A percentile compares a stretch with the other conserved stretches of the same genome.
These are phyloP conservation scores for Talaromyces wortmannii DNA, from an alignment of 495 filamentous ascomycete species.

Conservation along the genomic window DNA sequence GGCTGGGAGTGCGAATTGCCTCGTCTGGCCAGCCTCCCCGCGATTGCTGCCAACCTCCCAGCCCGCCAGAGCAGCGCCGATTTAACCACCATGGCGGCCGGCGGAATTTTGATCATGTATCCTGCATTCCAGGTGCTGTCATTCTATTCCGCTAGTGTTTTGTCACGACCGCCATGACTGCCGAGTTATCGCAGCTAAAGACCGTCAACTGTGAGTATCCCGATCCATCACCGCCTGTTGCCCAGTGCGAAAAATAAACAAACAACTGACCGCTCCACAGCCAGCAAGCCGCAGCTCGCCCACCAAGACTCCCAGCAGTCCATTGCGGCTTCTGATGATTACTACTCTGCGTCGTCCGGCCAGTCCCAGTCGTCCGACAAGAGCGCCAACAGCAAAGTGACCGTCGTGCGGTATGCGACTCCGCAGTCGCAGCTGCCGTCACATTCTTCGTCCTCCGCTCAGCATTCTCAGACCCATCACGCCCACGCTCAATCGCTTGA, in stretches of 20 bases:
- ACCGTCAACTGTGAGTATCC: conserved; percentile 27
- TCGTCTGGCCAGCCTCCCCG: not conserved
- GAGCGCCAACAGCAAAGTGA: conserved; percentile 39
- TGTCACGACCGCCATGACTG: conserved; percentile 25
- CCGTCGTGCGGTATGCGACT: conserved; percentile 44
- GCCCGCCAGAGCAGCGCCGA: not conserved
- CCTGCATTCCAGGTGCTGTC: conserved; percentile 12
- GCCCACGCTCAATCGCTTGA: conserved; percentile 12
- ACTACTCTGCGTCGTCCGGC: conserved; percentile 55
- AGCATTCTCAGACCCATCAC: conserved; percentile 19
- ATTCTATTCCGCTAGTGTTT: conserved; percentile 15
- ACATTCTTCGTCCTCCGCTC: conserved; percentile 19
- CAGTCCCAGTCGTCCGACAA: conserved; percentile 36
- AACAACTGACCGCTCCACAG: conserved; percentile 15
- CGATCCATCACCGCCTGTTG: conserved; percentile 11
- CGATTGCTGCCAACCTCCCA: conserved; percentile 11
- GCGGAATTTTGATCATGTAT: conserved; percentile 13
- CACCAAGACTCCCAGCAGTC: conserved; percentile 52
- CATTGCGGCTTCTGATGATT: conserved; percentile 59
- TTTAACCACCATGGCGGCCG: not conserved
- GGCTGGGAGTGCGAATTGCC: not conserved
- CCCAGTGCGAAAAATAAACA: not conserved
- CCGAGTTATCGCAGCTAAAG: conserved; percentile 23
- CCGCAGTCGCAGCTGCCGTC: conserved; percentile 33
- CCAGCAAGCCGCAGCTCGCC: conserved; percentile 46